A percentile compares a stretch with the other conserved stretches of the same genome.
Evolutionary conservation across 768 basidiomycete species (phyloP).

Genomic region (Tubosaeta sp.): DNA sequence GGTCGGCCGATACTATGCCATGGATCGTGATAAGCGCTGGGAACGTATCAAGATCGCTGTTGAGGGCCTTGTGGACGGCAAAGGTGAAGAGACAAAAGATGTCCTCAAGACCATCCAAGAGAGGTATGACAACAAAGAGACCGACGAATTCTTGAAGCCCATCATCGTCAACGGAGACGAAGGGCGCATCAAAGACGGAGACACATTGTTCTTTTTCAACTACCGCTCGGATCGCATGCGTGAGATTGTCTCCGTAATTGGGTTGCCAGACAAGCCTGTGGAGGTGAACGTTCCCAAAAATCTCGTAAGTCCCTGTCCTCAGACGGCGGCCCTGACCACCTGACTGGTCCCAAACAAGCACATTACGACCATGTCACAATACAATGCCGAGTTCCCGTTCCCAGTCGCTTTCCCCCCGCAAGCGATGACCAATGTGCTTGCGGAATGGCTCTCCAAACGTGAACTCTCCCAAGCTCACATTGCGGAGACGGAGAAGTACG

Average conservation of each 20-base stretch:
- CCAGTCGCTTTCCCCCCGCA: slow-evolving; percentile 90
- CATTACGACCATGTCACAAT: slow-evolving; percentile 92
- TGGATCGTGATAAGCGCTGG: slow-evolving; percentile 98
- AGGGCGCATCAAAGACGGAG: slow-evolving; percentile 78
- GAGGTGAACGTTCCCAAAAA: slow-evolving; percentile 78
- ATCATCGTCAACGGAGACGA: slow-evolving; percentile 81
- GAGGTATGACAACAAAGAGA: slow-evolving; percentile 80
- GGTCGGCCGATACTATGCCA: slow-evolving; percentile 90
- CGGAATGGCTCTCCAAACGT: slow-evolving; percentile 82
- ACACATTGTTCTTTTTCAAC: slow-evolving; percentile 96
- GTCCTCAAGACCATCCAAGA: slow-evolving; percentile 63
- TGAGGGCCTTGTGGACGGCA: slow-evolving; percentile 76
- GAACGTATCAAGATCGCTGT: slow-evolving; percentile 88
- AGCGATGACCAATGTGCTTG: slow-evolving; percentile 89
- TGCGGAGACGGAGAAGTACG: slow-evolving; percentile 98
- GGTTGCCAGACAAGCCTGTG: slow-evolving; percentile 77
- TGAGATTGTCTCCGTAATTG: slow-evolving; percentile 80
- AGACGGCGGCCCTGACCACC: not conserved
- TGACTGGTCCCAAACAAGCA: slow-evolving; percentile 37
- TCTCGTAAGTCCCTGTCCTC: slow-evolving; percentile 47
- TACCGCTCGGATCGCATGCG: slow-evolving; percentile 97
- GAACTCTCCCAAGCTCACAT: slow-evolving; percentile 85
- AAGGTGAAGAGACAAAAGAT: slow-evolving; percentile 51
- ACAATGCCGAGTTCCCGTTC: slow-evolving; percentile 91
- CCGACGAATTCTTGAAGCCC: slow-evolving; percentile 95